Conservation (phyloP, 257 asterid genomes). For the Plantago ovata region DNA sequence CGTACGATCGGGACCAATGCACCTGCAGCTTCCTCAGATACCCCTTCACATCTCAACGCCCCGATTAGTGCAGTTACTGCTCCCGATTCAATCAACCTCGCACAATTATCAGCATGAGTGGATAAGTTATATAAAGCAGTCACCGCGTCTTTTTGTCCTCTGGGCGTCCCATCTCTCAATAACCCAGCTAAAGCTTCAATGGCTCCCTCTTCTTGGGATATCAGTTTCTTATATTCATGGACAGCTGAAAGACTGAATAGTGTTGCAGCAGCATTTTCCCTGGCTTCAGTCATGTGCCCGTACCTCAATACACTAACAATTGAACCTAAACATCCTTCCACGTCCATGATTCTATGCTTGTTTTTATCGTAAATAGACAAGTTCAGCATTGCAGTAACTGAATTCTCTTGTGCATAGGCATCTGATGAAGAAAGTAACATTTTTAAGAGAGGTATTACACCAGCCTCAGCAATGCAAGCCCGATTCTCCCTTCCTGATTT, state of each 20-base stretch:
- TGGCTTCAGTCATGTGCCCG: slow-evolving; percentile 77
- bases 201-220: slow-evolving; percentile 72
- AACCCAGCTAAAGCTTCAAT: slow-evolving; percentile 62
- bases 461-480: slow-evolving; percentile 80
- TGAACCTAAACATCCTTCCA: slow-evolving; percentile 62
- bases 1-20: slow-evolving; percentile 76
- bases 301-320: slow-evolving; percentile 60
- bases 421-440: slow-evolving; percentile 50
- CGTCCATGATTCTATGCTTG: slow-evolving; percentile 70
- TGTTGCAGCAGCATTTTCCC: slow-evolving; percentile 95
- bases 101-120: slow-evolving; percentile 65
- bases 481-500: slow-evolving; percentile 74
- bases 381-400: slow-evolving; percentile 85
- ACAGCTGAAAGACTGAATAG: slow-evolving; percentile 90
- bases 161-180: slow-evolving; percentile 62
- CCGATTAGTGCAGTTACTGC: slow-evolving; percentile 58
- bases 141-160: slow-evolving; percentile 92
- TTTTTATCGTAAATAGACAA: slow-evolving; percentile 81
- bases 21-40: slow-evolving; percentile 89
- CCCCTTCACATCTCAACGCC: slow-evolving; percentile 60
- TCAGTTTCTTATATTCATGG: slow-evolving; percentile 73
- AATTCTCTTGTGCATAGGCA: slow-evolving; percentile 78
- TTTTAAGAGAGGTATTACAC: slow-evolving; percentile 70
- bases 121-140: slow-evolving; percentile 80
- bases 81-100: slow-evolving; percentile 72